Base-by-base conservation (phyloP, 805 yeast genomes). In the Teunomyces tritomae region DNA sequence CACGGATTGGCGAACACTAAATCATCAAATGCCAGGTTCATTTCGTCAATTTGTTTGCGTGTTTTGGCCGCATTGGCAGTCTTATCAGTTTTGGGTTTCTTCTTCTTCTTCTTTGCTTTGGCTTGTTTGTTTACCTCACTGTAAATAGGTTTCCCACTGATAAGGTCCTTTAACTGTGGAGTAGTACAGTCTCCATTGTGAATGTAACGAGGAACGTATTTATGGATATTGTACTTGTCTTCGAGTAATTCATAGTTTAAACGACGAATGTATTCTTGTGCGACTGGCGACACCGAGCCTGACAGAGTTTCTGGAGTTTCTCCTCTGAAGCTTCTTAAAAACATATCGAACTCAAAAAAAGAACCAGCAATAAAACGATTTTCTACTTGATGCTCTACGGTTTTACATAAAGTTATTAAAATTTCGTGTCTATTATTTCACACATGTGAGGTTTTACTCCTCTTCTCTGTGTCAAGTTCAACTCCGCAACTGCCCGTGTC, bases 101-200 rank as follows among this genome's bases (percentile, higher is more conserved):
- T 39, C 17, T 41, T 39, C 17, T 41, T 57, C 49, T 50, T 53
- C 49, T 55, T 57, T 42, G 50, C 52, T 47, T 56, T 57, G 5
- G 64, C 53, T 46, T 63, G 70, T 45, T 62, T 57, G 52, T 67
- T 67, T 17, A 74, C 77, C 28, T 69, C 66, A 14, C 65, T 59
- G 49, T 73, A 73, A 14, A 73, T 71, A 4, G 77, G 78, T 51
- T 69, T 70, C 43, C 68, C 65, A 10, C 52, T 49, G 8, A 73
- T 61, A 57, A 69, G 54, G 26, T 56, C 61, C 47, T 57, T 57
- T 44, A 73, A 59, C n/a, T 57, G 55, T 3, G 78, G 77, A 2
- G 78, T 72, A 14, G 64, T 53, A 11, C 58, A 53, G 24, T 58
- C 71, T 13, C 61, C 61, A 50, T 72, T 72, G 51, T 71, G 77